Evolutionary conservation across 805 yeast genomes (phyloP), one percentile per base, ranked within the genome.

Genomic region (Starmerella potacharoeniae): DNA sequence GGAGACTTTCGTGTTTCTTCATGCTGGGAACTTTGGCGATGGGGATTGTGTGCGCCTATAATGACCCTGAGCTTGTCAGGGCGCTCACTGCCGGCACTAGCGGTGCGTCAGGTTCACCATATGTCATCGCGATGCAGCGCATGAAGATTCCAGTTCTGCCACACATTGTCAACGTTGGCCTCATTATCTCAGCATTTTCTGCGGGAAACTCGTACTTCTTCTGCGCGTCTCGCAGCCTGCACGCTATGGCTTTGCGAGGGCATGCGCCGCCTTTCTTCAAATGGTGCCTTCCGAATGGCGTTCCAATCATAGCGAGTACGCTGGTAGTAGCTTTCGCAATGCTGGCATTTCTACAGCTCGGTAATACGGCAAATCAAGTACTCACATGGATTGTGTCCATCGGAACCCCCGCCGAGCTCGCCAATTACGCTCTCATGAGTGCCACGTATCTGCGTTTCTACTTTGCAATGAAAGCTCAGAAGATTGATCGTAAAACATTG

Each of bases 151-250:
- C 73, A 36, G 82, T 77, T 0, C 72, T 87, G 49, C 95, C 95
- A 35, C 79, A 83, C 64, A 75, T 88, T 57, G 88, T 89, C 55
- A 89, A 89, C 68, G 95, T 80, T 0, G 78, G 86, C 34, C 75
- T 88, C 54, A 74, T 88, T 53, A 74, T 86, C 5, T 78, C 93
- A 1, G 84, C 90, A 0, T 83, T 86, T 61, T 82, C 89, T 37
- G 89, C 95, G 2, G 95, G 95, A 52, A 86, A 86, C 67, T 84
- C 91, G 1, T 84, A 81, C 66, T 78, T 85, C 37, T 86, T 79
- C 65, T 81, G 88, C 57, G 82, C 91, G 0, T 78, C 88, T 7
- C 73, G 84, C 60, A 74, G 85, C 0, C 71, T 86, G 28, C 82
- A 81, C 66, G 87, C 87, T 2, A 71, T 86, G 68, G 84, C 93